Evolutionary conservation across 2,329 filamentous ascomycete species (phyloP).

Genomic region (Sarocladiaceae sp.): DNA sequence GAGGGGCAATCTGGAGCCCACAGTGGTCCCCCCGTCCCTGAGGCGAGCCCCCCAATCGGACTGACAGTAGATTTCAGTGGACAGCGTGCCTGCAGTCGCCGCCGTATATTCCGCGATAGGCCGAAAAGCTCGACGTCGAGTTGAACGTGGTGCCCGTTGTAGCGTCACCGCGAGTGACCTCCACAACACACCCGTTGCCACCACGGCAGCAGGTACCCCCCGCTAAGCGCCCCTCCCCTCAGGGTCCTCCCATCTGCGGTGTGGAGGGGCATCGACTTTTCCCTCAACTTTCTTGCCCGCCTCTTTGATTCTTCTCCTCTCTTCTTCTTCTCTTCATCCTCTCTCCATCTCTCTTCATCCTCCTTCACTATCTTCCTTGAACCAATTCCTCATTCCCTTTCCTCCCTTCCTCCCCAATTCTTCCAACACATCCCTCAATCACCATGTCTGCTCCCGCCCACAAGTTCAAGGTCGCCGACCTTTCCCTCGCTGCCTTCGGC

Average conservation of each 20-base stretch:
- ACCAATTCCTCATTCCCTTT: constrained; percentile 15
- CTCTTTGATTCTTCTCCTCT: constrained; percentile 2
- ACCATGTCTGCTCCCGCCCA: constrained; percentile 72
- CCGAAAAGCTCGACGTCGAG: background rate
- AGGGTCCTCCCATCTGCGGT: constrained; percentile 1
- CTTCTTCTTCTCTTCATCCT: constrained; percentile 2
- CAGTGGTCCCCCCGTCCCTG: no score
- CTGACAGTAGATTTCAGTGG: no score
- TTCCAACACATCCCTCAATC: constrained; percentile 16
- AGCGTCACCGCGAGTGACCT: constrained; percentile 4
- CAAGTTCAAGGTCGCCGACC: constrained; percentile 98
- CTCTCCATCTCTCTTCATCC: background rate
- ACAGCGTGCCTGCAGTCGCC: background rate
- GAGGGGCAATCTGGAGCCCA: background rate
- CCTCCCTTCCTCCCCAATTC: constrained; percentile 20
- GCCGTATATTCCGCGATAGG: constrained; percentile 1
- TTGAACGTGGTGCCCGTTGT: background rate
- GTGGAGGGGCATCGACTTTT: constrained; percentile 8
- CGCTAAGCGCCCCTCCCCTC: constrained; percentile 5
- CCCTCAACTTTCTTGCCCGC: constrained; percentile 1
- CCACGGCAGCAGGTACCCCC: constrained; percentile 4
- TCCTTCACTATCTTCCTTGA: background rate
- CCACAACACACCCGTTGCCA: background rate
- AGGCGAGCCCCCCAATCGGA: no score
- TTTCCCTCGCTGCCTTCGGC: constrained; percentile 95